A percentile compares a stretch with the other conserved stretches of the same genome.
Evolutionary conservation across 306 rosid species (phyloP).

Genomic region (Datisca glomerata): DNA sequence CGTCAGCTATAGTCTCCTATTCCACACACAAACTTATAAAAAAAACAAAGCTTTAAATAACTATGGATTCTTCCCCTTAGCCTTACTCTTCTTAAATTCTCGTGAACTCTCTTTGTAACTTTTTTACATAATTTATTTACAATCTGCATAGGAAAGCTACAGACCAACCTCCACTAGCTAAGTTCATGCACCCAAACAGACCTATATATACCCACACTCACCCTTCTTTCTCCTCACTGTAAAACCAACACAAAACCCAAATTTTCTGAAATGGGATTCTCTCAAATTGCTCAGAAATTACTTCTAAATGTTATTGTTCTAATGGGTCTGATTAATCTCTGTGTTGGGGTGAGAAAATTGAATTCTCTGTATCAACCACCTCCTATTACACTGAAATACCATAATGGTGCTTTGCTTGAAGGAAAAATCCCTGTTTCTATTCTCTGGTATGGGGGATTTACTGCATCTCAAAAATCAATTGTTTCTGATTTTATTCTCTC

Average conservation of each 20-base stretch:
- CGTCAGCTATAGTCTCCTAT: no score
- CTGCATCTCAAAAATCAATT: conserved; percentile 14
- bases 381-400: conserved; percentile 10
- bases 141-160: no score
- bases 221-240: neutral
- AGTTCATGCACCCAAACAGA: neutral
- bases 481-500: conserved; percentile 20
- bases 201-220: neutral
- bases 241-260: neutral
- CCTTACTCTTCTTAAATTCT: neutral
- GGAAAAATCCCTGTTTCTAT: conserved; percentile 16
- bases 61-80: neutral
- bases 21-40: no score
- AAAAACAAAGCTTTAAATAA: no score
- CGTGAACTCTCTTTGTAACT: neutral
- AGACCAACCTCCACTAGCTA: neutral
- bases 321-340: neutral
- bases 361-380: conserved; percentile 18
- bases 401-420: conserved; percentile 20
- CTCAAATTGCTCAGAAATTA: neutral
- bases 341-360: conserved; percentile 19
- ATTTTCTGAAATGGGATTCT: conserved; percentile 8
- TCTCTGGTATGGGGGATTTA: conserved; percentile 24
- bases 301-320: conserved; percentile 3
- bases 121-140: neutral